A percentile compares a stretch with the other conserved stretches of the same genome.
These are phyloP conservation scores for Leccinum variicolor DNA, from an alignment of 768 basidiomycete genomes.

Conservation along the genomic window DNA sequence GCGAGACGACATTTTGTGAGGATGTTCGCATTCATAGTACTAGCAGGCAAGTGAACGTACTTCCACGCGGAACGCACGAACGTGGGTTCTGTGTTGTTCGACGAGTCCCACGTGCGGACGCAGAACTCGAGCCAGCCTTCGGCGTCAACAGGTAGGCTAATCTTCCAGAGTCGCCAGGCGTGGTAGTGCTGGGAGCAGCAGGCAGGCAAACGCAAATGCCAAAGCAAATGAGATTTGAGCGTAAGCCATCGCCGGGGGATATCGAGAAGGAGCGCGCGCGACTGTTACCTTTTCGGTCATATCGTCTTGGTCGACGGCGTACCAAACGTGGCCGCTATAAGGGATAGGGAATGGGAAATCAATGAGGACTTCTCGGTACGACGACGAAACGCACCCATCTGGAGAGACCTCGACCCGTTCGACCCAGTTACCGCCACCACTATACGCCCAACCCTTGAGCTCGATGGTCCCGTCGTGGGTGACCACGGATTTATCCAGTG, in stretches of 20 bases:
- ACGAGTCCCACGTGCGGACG: slow-evolving; percentile 55
- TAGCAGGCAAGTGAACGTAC: slow-evolving; percentile 26
- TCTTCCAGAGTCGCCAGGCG: slow-evolving; percentile 53
- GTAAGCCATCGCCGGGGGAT: neutral
- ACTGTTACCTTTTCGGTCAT: slow-evolving; percentile 15
- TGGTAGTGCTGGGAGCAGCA: slow-evolving; percentile 42
- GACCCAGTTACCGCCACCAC: slow-evolving; percentile 51
- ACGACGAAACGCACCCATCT: neutral
- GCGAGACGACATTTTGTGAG: neutral
- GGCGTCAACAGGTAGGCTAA: slow-evolving; percentile 48
- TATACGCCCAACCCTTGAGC: slow-evolving; percentile 43
- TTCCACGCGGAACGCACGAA: slow-evolving; percentile 55
- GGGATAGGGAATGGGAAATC: neutral
- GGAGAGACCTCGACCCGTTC: slow-evolving; percentile 52
- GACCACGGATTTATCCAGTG: slow-evolving; percentile 39
- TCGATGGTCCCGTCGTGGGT: slow-evolving; percentile 48
- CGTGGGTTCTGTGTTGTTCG: slow-evolving; percentile 55
- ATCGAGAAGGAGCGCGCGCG: neutral
- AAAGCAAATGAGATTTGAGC: neutral
- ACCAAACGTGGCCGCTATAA: slow-evolving; percentile 15
- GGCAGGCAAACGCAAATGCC: neutral
- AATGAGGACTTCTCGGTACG: neutral
- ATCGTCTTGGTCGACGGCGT: slow-evolving; percentile 11
- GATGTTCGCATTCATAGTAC: neutral
- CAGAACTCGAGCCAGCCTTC: slow-evolving; percentile 58